Base-by-base conservation (phyloP, 2,329 filamentous ascomycete genomes). In the Chaetomium strumarium region DNA sequence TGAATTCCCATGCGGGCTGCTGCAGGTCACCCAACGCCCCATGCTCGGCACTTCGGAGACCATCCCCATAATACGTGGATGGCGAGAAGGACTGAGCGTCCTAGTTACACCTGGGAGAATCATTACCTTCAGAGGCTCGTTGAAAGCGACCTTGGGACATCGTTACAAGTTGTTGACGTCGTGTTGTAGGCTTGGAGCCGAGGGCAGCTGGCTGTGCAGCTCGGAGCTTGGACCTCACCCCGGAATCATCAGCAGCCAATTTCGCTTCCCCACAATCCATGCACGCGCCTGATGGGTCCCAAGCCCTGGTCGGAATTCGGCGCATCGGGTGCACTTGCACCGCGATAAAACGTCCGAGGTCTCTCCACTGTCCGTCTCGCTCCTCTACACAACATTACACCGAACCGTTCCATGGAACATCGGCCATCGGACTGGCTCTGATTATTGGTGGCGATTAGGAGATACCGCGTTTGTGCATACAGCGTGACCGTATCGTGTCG, bases 311-410 rank as follows among this genome's bases (percentile, higher is more conserved):
- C n/a, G 24, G 24, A 24, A 24, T 24, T 24, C 24, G 24, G 24
- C 24, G 24, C 7, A 24, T 39, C 39, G 45, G 49, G 29, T 16
- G 41, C 37, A 39, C 42, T 29, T 51, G 46, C 37, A 36, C 51
- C 34, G 52, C 50, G 47, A 57, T 59, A 56, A 56, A 59, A 56
- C 42, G 51, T 29, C 45, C 51, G 43, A 51, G 39, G 43, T 20
- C 55, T 57, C 55, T 49, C 53, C 47, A 52, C 59, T 37, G 44
- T 17, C 38, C 24, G 19, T 48, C 56, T 63, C 60, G 62, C 60
- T 64, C 60, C 62, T 72, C 70, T 70, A 63, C 68, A 65, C 69
- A 75, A 67, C 70, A 75, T 75, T 74, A 72, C 63, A 72, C 72
- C 70, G 72, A 74, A 65, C 62, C 51, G 49, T 36, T 16, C 38